Base-by-base conservation (phyloP, 257 asterid genomes). In the Plantago elongata region DNA sequence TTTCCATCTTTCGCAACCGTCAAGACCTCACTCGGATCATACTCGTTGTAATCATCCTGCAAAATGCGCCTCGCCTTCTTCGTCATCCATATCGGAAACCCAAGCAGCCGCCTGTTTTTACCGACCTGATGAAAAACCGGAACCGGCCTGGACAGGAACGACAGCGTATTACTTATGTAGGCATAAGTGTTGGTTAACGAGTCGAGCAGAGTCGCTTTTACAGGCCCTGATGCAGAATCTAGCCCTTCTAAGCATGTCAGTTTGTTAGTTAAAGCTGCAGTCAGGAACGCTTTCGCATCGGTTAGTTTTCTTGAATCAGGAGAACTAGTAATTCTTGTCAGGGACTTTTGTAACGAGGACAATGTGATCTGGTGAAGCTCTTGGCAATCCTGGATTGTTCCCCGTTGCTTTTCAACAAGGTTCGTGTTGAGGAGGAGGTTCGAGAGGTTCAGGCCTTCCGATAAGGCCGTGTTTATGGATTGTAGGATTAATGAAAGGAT, bases 1-100 rank as follows among this genome's bases (percentile, higher is more conserved):
- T 68, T 78, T 7, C 95, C 99, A 46, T 89, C 97, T 5, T 79
- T 77, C 0, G 96, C 88, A 69, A 92, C 99, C 1, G 90, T 84
- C 17, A 86, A 17, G 52, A 76, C 68, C 13, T 67, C 75, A 2
- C 69, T 45, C 30, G 79, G 72, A 11, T 67, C 85, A 50, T 86
- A 75, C 13, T 82, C 82, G 1, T 78, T 77, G 34, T 66, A 79
- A 45, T 78, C 66, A 58, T 58, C 52, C 75, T 77, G 80, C 71
- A 93, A 49, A 48, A 83, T 70, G 45, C 69, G 75, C 12, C 88
- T 77, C 42, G 80, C 64, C 47, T 46, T 77, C 44, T 16, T 11
- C 9, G 89, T 71, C 13, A 90, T 27, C 96, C 98, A 90, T 44
- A 63, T 60, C 12, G 95, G 96, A 44, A 65, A 70, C 1, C 78